Percentiles rank a stretch among this genome's conserved stretches.
These are phyloP conservation scores for Dichotomocladium elegans DNA, from an alignment of 371 early-diverging fungal species.

Conservation along the genomic window DNA sequence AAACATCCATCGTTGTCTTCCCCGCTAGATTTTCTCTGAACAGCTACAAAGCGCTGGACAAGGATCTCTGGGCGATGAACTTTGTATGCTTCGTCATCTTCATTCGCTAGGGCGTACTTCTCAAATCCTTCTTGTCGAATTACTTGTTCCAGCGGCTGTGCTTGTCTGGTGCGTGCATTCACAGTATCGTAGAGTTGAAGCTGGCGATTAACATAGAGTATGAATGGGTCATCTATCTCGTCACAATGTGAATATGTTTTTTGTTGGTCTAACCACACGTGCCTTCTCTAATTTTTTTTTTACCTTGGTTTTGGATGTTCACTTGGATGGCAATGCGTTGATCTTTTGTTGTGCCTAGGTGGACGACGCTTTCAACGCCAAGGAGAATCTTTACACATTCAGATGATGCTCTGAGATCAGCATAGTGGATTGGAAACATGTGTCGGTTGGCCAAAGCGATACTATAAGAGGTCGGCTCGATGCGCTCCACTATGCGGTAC, in stretches of 20 bases:
- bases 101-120: neutral
- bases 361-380: neutral
- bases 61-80: neutral
- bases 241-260: no score
- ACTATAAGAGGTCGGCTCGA: neutral
- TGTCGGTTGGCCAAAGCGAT: neutral
- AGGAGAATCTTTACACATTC: neutral
- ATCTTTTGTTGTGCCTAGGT: neutral
- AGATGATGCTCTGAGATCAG: neutral
- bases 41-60: neutral
- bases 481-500: conserved; percentile 6
- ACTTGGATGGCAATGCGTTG: conserved; percentile 5
- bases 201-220: conserved; percentile 4
- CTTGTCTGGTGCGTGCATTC: neutral
- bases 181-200: conserved; percentile 2
- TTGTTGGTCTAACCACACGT: no score
- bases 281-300: no score
- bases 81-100: neutral
- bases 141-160: neutral
- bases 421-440: conserved; percentile 4
- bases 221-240: neutral
- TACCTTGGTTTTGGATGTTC: conserved; percentile 6
- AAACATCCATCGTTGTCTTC: conserved; percentile 2
- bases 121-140: conserved; percentile 2
- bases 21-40: neutral